phyloP scores from a whole-genome alignment of 2,329 filamentous ascomycete genomes.

The Aspergillus cejpii region DNA sequence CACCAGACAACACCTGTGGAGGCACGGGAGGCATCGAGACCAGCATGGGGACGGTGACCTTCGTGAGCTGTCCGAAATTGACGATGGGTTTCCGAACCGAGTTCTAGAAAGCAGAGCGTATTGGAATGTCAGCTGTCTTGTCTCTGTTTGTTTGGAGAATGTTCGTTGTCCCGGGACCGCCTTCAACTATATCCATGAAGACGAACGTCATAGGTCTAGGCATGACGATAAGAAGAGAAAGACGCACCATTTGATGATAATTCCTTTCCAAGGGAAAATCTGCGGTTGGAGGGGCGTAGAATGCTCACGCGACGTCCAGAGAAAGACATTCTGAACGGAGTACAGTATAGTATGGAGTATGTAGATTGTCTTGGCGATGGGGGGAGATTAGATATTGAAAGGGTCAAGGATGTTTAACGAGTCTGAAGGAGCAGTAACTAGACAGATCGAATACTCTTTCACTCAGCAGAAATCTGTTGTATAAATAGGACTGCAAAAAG shows the following conservation, averaged over 20 bases:
- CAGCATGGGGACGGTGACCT: slow-evolving; percentile 83
- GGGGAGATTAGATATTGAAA: neutral
- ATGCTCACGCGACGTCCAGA: slow-evolving; percentile 43
- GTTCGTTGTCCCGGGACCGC: neutral
- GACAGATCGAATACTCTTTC: too few species aligned
- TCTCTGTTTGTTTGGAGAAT: neutral
- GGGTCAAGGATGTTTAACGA: neutral
- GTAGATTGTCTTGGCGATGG: slow-evolving; percentile 2
- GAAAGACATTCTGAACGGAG: slow-evolving; percentile 36
- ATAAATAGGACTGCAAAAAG: neutral
- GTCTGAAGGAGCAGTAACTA: neutral
- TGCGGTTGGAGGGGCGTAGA: slow-evolving; percentile 34
- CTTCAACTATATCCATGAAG: neutral
- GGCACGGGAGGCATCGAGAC: slow-evolving; percentile 77
- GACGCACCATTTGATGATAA: slow-evolving; percentile 43
- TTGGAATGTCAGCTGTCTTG: slow-evolving; percentile 3
- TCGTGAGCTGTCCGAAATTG: slow-evolving; percentile 87
- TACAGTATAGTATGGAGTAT: neutral
- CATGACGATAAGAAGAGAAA: slow-evolving; percentile 5
- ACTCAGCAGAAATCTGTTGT: neutral
- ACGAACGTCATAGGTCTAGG: neutral
- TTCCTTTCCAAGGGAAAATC: slow-evolving; percentile 41
- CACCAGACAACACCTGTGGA: slow-evolving; percentile 90
- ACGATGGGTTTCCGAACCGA: slow-evolving; percentile 74
- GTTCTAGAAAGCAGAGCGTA: slow-evolving; percentile 50